Conservation (phyloP, 1,139 yeast genomes). For the Suhomyces choctaworum region DNA sequence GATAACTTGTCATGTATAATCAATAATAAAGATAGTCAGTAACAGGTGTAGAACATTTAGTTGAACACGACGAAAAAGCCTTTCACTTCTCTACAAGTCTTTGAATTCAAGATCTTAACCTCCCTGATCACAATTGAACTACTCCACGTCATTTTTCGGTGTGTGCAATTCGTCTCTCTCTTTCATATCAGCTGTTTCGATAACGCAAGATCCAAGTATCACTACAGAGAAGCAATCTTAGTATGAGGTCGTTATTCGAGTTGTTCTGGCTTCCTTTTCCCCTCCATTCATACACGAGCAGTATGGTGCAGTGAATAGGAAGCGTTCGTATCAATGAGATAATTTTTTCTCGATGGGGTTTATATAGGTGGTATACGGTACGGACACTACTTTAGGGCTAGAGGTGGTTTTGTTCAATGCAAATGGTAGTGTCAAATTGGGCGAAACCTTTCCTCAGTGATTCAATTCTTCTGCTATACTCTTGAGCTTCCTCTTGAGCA, state of each 20-base stretch:
- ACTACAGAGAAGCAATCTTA: slow-evolving; percentile 27
- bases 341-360: slow-evolving; percentile 7
- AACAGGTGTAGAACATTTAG: too few species aligned
- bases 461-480: too few species aligned
- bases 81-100: background rate
- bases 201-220: slow-evolving; percentile 39
- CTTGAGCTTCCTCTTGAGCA: too few species aligned
- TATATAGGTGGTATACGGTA: slow-evolving; percentile 4
- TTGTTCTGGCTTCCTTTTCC: slow-evolving; percentile 44
- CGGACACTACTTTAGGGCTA: slow-evolving; percentile 6
- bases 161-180: too few species aligned
- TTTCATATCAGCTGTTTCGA: slow-evolving; percentile 37
- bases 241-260: slow-evolving; percentile 44
- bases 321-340: slow-evolving; percentile 53
- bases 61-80: background rate
- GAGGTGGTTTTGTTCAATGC: too few species aligned
- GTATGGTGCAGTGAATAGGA: slow-evolving; percentile 64
- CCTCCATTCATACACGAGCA: slow-evolving; percentile 50
- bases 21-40: slow-evolving; percentile 3
- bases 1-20: slow-evolving; percentile 28
- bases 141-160: too few species aligned
- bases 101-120: too few species aligned
- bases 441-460: too few species aligned
- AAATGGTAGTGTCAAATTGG: too few species aligned
- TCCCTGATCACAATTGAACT: too few species aligned